Evolutionary conservation across 2,329 filamentous ascomycete species (phyloP).

Genomic region (Pleoardoris graminearum): DNA sequence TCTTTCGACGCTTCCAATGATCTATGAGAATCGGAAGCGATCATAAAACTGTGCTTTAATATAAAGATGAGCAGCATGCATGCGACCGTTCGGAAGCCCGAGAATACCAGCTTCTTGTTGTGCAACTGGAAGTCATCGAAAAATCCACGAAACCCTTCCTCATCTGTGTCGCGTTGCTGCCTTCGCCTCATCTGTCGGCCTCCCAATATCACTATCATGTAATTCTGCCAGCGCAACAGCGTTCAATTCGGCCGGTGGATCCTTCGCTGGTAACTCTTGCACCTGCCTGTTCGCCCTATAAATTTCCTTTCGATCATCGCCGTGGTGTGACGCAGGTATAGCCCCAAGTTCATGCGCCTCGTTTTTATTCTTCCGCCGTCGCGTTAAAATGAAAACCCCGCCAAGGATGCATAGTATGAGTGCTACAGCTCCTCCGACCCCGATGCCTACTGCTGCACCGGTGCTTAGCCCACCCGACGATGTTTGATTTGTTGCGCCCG

Average conservation of each 20-base stretch:
- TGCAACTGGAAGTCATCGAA: too few relatives aligned
- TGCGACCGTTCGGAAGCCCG: too few relatives aligned
- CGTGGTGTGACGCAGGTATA: neutral
- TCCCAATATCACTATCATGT: constrained; percentile 9
- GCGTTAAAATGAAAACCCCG: constrained; percentile 29
- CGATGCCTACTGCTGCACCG: constrained; percentile 30
- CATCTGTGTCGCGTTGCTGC: too few relatives aligned
- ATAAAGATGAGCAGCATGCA: too few relatives aligned
- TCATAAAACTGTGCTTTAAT: too few relatives aligned
- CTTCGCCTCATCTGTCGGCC: too few relatives aligned
- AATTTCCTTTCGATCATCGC: constrained; percentile 6
- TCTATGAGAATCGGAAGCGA: too few relatives aligned
- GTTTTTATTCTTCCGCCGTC: constrained; percentile 14
- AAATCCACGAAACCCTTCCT: too few relatives aligned
- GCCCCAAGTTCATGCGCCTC: constrained; percentile 5
- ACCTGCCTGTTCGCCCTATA: neutral
- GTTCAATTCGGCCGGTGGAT: constrained; percentile 12
- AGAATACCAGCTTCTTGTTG: too few relatives aligned
- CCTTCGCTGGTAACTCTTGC: constrained; percentile 9
- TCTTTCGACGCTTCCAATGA: too few relatives aligned
- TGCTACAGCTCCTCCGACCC: constrained; percentile 27
- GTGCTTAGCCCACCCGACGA: constrained; percentile 20
- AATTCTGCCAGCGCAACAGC: constrained; percentile 19
- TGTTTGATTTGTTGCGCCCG: neutral
- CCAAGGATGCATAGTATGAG: constrained; percentile 25